phyloP scores from a whole-genome alignment of 1,284 basidiomycete genomes.

The Takashimella tepidaria region DNA sequence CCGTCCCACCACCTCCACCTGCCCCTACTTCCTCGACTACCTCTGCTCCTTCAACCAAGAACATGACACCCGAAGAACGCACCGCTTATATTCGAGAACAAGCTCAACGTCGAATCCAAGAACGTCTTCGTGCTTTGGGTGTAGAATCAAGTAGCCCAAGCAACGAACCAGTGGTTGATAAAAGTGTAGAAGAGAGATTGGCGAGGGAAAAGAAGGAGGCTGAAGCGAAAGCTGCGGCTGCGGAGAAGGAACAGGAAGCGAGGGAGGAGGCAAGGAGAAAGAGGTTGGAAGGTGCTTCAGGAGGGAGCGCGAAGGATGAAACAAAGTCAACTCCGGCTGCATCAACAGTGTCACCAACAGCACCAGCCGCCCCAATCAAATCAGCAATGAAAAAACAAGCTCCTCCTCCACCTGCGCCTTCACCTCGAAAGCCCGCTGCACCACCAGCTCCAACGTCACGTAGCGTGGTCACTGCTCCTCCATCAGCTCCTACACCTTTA shows the following conservation, averaged over 20 bases:
- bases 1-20: conserved; percentile 48
- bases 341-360: conserved; percentile 26
- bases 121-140: conserved; percentile 81
- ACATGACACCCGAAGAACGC: conserved; percentile 81
- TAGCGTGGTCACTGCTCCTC: conserved; percentile 19
- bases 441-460: conserved; percentile 18
- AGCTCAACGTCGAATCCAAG: conserved; percentile 77
- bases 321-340: conserved; percentile 53
- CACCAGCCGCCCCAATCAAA: conserved; percentile 23
- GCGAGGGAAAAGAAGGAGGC: conserved; percentile 78
- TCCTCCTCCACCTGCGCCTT: conserved; percentile 33
- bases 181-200: conserved; percentile 71
- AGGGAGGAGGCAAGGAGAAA: conserved; percentile 64
- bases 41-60: conserved; percentile 57
- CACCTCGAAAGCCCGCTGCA: conserved; percentile 26
- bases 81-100: conserved; percentile 73
- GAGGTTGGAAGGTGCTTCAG: conserved; percentile 61
- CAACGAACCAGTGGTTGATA: conserved; percentile 56
- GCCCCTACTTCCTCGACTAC: conserved; percentile 54
- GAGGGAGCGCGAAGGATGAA: conserved; percentile 17
- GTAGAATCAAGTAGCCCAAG: conserved; percentile 56
- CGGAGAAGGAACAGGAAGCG: conserved; percentile 72
- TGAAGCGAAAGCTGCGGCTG: conserved; percentile 67
- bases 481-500: conserved; percentile 43
- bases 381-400: conserved; percentile 7